phyloP scores from a whole-genome alignment of 2,329 filamentous ascomycete species.

The Alternaria novae-zelandiae region DNA sequence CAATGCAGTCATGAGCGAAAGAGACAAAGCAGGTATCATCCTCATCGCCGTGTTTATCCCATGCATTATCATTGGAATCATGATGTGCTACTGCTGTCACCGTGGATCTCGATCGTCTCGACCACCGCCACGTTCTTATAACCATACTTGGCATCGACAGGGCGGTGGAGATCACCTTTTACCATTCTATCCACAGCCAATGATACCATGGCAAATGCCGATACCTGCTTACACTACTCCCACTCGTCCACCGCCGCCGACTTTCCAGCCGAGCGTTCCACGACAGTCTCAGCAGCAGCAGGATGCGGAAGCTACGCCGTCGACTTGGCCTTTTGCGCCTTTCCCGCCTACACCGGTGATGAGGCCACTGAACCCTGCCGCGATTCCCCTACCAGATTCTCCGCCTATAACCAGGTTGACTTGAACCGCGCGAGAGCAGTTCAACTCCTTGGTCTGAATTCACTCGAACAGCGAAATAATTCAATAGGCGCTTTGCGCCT shows the following conservation, averaged over 20 bases:
- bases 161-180: fast-evolving
- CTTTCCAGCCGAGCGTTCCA: too few species aligned
- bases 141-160: background rate
- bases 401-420: too few species aligned
- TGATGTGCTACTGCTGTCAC: background rate
- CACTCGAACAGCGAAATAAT: too few species aligned
- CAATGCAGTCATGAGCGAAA: background rate
- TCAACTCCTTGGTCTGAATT: too few species aligned
- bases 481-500: too few species aligned
- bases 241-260: background rate
- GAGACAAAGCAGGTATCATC: background rate
- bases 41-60: background rate
- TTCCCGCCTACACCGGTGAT: too few species aligned
- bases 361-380: too few species aligned
- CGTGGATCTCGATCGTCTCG: background rate
- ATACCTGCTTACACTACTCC: fast-evolving
- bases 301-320: too few species aligned
- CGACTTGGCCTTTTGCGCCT: too few species aligned
- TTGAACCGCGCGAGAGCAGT: too few species aligned
- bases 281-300: too few species aligned
- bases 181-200: background rate
- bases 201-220: fast-evolving
- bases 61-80: background rate
- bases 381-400: too few species aligned
- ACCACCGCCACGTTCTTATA: background rate